phyloP scores from a whole-genome alignment of 257 asterid genomes.

The Mentha longifolia region DNA sequence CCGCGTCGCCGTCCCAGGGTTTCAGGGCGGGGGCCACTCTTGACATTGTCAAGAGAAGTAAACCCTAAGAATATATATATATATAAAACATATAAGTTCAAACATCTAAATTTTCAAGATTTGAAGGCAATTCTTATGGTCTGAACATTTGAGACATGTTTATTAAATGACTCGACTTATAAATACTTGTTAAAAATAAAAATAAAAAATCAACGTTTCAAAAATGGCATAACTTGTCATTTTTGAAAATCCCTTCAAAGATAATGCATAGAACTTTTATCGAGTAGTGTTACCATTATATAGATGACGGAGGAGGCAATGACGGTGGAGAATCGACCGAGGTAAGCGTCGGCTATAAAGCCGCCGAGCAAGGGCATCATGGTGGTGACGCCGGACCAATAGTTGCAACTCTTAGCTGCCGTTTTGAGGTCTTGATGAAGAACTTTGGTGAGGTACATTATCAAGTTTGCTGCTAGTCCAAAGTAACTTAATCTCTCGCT shows the following conservation, averaged over 20 bases:
- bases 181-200: too few relatives aligned
- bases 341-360: constrained; percentile 75
- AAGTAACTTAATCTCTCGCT: constrained; percentile 78
- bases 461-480: constrained; percentile 69
- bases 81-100: background rate
- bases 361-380: constrained; percentile 83
- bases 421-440: constrained; percentile 71
- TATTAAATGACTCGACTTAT: too few relatives aligned
- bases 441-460: constrained; percentile 73
- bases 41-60: constrained; percentile 72
- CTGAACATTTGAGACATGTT: too few relatives aligned
- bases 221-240: too few relatives aligned
- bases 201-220: too few relatives aligned
- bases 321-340: constrained; percentile 79
- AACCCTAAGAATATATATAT: constrained; percentile 47
- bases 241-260: too few relatives aligned
- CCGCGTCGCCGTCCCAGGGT: constrained; percentile 38
- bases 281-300: constrained; percentile 49
- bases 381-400: constrained; percentile 81
- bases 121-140: too few relatives aligned
- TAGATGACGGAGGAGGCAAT: constrained; percentile 62
- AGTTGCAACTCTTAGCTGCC: constrained; percentile 69
- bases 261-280: too few relatives aligned
- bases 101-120: background rate
- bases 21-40: constrained; percentile 53